These are phyloP conservation scores for Cicer cuneatum DNA, from an alignment of 306 rosid species.

Conservation along the genomic window DNA sequence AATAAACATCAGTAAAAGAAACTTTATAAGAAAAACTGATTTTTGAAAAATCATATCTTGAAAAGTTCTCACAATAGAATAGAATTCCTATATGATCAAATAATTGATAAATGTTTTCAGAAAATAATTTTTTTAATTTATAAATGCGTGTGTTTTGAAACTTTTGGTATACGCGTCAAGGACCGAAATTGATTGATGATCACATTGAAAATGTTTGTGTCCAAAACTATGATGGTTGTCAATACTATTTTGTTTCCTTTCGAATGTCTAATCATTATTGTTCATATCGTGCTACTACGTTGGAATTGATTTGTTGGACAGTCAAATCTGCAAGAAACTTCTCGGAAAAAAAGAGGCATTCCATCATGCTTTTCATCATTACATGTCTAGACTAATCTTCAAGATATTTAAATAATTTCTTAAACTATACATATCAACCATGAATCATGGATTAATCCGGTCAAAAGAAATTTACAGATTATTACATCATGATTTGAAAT, in stretches of 20 bases:
- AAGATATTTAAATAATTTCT: constrained; percentile 17
- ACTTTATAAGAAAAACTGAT: too few relatives aligned
- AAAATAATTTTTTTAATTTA: neutral
- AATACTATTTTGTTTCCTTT: constrained; percentile 10
- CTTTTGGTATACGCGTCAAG: constrained; percentile 38
- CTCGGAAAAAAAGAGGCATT: constrained; percentile 29
- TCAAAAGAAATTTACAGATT: too few relatives aligned
- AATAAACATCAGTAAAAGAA: too few relatives aligned
- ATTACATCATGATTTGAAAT: constrained; percentile 33
- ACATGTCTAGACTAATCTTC: constrained; percentile 32
- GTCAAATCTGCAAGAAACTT: constrained; percentile 47
- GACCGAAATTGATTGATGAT: constrained; percentile 30
- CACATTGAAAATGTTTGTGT: constrained; percentile 37
- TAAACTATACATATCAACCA: constrained; percentile 9
- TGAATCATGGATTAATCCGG: neutral
- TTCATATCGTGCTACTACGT: constrained; percentile 42
- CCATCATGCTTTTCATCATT: constrained; percentile 42
- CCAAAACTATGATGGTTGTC: constrained; percentile 25
- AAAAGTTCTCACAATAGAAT: too few relatives aligned
- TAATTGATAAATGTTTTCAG: too few relatives aligned
- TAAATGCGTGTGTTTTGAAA: constrained; percentile 20
- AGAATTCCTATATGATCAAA: too few relatives aligned
- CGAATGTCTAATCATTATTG: constrained; percentile 51
- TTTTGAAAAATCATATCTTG: too few relatives aligned
- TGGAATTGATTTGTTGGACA: constrained; percentile 43